phyloP scores from a whole-genome alignment of 2,329 filamentous ascomycete species.

The Raffaelea deltoideospora region DNA sequence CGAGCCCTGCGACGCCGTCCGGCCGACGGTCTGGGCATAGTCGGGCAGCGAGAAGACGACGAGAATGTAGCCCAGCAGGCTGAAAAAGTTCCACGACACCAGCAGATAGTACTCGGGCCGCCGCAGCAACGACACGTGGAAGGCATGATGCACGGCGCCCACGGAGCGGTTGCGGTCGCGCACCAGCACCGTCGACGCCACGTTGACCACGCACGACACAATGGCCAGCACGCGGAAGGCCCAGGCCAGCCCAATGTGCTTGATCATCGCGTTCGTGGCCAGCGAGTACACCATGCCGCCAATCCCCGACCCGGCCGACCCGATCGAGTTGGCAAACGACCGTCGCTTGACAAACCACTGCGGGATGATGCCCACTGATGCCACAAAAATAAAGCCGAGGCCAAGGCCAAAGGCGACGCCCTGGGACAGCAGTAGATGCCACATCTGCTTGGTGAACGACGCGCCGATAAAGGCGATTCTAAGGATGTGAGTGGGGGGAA shows the following conservation, averaged over 20 bases:
- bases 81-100: slow-evolving; percentile 53
- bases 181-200: slow-evolving; percentile 45
- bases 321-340: slow-evolving; percentile 54
- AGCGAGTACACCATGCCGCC: slow-evolving; percentile 60
- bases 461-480: slow-evolving; percentile 50
- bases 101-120: slow-evolving; percentile 48
- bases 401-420: slow-evolving; percentile 65
- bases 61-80: slow-evolving; percentile 59
- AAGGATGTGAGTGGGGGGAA: neutral
- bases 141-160: slow-evolving; percentile 50
- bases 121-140: slow-evolving; percentile 48
- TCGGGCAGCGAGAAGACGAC: slow-evolving; percentile 64
- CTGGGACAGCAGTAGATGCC: slow-evolving; percentile 64
- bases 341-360: slow-evolving; percentile 61
- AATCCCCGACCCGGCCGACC: slow-evolving; percentile 55
- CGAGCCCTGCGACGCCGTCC: slow-evolving; percentile 51
- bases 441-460: slow-evolving; percentile 52
- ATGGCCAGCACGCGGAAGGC: slow-evolving; percentile 51
- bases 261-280: slow-evolving; percentile 52
- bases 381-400: slow-evolving; percentile 63
- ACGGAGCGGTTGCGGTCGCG: slow-evolving; percentile 58
- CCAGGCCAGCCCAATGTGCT: slow-evolving; percentile 48
- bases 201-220: slow-evolving; percentile 48
- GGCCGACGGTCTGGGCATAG: slow-evolving; percentile 54
- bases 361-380: slow-evolving; percentile 49